Evolutionary conservation across 2,329 filamentous ascomycete genomes (phyloP), one percentile per base, ranked within the genome.

Genomic region (Diaporthe citri): DNA sequence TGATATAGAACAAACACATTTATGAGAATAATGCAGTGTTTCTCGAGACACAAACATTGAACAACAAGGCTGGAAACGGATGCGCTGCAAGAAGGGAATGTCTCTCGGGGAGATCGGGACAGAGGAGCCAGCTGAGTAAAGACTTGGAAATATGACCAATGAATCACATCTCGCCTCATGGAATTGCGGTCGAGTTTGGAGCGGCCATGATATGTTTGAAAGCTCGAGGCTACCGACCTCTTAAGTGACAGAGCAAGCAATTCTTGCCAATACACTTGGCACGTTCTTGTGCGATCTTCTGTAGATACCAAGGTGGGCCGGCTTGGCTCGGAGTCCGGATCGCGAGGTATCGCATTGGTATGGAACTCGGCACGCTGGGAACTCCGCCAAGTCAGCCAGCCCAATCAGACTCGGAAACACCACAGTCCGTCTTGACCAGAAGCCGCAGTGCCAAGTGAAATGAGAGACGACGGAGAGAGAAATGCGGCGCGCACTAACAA

Each of bases 361-460:
- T 69, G 64, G 64, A 55, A 69, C 48, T 69, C 64, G 64, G 64
- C 64, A 69, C 46, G 12, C 17, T 69, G 48, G 22, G 13, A 55
- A 55, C 22, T 41, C 64, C 64, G 64, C 46, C 64, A 55, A 41
- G 46, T 39, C 31, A 36, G 28, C 46, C 46, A 15, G 64, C 22
- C 46, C 31, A 36, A 36, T 52, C 62, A 51, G 31, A 39, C 15
- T 22, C 6, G 43, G 43, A 51, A 51, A 34, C 25, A 43, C 15
- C 10, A 31, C 17, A 48, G 41, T 6, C 60, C 7, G 62, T 36
- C 62, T 52, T 52, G 46, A 39, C 43, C n/a, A 31, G 62, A 67
- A n/a, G 6, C 31, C 51, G 28, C 43, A 51, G 31, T 39, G 62
- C 62, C 62, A 67, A 67, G 43, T 17, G 7, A 15, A 34, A 25